Percentiles rank a stretch among this genome's conserved stretches.
Evolutionary conservation across 1,284 basidiomycete species (phyloP).

Genomic region (Fomes fomentarius): DNA sequence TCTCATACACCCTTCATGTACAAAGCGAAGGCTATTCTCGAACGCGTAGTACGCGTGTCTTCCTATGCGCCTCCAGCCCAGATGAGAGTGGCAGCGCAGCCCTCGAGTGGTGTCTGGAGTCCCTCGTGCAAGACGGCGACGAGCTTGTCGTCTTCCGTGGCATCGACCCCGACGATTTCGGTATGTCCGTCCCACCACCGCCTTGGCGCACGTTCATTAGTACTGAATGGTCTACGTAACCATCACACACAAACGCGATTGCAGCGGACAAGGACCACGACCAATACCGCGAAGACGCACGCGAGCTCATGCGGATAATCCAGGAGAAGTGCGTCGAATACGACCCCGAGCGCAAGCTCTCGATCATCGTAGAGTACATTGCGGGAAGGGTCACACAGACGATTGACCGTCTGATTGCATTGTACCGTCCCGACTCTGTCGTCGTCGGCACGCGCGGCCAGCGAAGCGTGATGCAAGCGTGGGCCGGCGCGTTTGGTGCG

Average conservation of each 20-base stretch:
- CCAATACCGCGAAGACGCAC: conserved; percentile 85
- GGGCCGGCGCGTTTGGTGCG: conserved; percentile 59
- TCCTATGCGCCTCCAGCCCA: conserved; percentile 87
- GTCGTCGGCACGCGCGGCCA: conserved; percentile 91
- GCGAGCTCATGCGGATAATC: conserved; percentile 80
- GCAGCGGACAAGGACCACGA: conserved; percentile 77
- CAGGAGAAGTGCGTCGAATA: conserved; percentile 83
- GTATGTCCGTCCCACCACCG: conserved; percentile 42
- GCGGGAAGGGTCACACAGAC: conserved; percentile 89
- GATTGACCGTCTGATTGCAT: conserved; percentile 89
- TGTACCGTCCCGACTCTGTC: conserved; percentile 94
- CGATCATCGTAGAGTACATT: conserved; percentile 92
- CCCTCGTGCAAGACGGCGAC: conserved; percentile 90
- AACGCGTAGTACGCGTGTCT: conserved; percentile 83
- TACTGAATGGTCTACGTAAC: no score
- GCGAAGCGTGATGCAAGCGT: conserved; percentile 58
- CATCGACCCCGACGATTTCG: conserved; percentile 82
- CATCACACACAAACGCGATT: no score
- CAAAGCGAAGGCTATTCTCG: conserved; percentile 86
- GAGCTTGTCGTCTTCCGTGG: conserved; percentile 93
- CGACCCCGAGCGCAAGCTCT: conserved; percentile 83
- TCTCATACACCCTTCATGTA: conserved; percentile 74
- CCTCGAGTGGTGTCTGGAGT: conserved; percentile 88
- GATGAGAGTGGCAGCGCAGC: conserved; percentile 89
- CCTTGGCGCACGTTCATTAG: no score